These are phyloP conservation scores for Microcos paniculata DNA, from an alignment of 345 rosid genomes.

Conservation along the genomic window DNA sequence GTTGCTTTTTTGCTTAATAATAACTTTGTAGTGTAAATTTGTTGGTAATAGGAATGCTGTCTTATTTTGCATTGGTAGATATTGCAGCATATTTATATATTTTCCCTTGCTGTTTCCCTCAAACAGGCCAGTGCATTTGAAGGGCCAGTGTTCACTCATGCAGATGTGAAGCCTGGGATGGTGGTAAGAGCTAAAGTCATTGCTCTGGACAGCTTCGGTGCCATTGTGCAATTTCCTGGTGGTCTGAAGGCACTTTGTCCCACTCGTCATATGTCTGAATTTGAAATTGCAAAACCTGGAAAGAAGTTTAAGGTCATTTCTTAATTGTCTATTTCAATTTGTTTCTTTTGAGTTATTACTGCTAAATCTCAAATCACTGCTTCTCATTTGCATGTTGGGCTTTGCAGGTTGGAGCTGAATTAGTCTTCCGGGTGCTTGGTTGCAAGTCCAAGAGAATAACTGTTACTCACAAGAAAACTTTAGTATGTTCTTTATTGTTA, in stretches of 20 bases:
- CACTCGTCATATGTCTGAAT: slow-evolving; percentile 90
- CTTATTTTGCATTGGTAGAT: background rate
- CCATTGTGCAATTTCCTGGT: slow-evolving; percentile 94
- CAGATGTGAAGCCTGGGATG: slow-evolving; percentile 98
- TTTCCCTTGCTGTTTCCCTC: slow-evolving; percentile 21
- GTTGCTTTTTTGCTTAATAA: slow-evolving; percentile 33
- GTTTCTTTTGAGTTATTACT: slow-evolving; percentile 17
- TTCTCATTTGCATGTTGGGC: slow-evolving; percentile 18
- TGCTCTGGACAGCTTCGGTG: slow-evolving; percentile 80
- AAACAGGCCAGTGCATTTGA: slow-evolving; percentile 92
- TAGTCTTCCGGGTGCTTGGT: slow-evolving; percentile 90
- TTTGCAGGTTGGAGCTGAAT: slow-evolving; percentile 82
- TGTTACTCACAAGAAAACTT: slow-evolving; percentile 91
- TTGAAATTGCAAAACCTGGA: slow-evolving; percentile 80
- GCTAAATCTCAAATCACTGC: slow-evolving; percentile 12
- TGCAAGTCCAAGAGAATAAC: slow-evolving; percentile 96
- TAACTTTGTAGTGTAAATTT: background rate
- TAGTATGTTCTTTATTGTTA: slow-evolving; percentile 52
- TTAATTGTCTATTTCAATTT: slow-evolving; percentile 3
- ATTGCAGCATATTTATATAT: slow-evolving; percentile 9
- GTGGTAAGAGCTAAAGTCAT: slow-evolving; percentile 74
- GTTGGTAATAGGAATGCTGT: background rate
- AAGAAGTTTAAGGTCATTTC: slow-evolving; percentile 81
- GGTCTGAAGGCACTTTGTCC: slow-evolving; percentile 98
- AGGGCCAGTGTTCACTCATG: slow-evolving; percentile 88